A percentile compares a stretch with the other conserved stretches of the same genome.
Conservation (phyloP, 1,139 yeast species). For the Debaryomyces coudertii region DNA sequence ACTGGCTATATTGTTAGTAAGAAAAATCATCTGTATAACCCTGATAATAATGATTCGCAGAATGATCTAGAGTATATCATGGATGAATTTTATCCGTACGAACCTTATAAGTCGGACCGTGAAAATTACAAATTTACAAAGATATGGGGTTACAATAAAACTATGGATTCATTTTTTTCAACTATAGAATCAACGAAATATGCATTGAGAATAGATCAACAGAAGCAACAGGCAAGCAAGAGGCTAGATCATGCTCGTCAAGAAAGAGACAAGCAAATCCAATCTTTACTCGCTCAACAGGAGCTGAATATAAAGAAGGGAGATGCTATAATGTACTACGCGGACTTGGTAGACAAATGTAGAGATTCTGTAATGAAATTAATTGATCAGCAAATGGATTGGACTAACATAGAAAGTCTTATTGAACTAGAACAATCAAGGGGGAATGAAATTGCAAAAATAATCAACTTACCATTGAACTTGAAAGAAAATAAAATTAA, state of each 20-base stretch:
- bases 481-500: constrained; percentile 70
- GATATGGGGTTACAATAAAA: constrained; percentile 69
- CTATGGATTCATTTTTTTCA: constrained; percentile 83
- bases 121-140: constrained; percentile 37
- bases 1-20: constrained; percentile 72
- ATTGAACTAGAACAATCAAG: constrained; percentile 70
- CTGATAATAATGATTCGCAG: constrained; percentile 35
- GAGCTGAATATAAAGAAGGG: constrained; percentile 69
- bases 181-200: constrained; percentile 82
- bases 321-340: constrained; percentile 68
- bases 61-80: constrained; percentile 54
- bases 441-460: constrained; percentile 64
- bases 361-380: constrained; percentile 66
- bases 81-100: constrained; percentile 87
- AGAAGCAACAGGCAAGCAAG: constrained; percentile 72
- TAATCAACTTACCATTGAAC: constrained; percentile 70
- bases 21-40: constrained; percentile 52
- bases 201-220: constrained; percentile 71
- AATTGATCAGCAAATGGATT: constrained; percentile 87
- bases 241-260: constrained; percentile 73
- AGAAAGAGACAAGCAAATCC: constrained; percentile 74
- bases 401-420: constrained; percentile 84
- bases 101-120: constrained; percentile 51
- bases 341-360: constrained; percentile 74
- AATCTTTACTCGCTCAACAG: constrained; percentile 67